These are phyloP conservation scores for Didymella keratinophila DNA, from an alignment of 2,329 filamentous ascomycete species.

Conservation along the genomic window DNA sequence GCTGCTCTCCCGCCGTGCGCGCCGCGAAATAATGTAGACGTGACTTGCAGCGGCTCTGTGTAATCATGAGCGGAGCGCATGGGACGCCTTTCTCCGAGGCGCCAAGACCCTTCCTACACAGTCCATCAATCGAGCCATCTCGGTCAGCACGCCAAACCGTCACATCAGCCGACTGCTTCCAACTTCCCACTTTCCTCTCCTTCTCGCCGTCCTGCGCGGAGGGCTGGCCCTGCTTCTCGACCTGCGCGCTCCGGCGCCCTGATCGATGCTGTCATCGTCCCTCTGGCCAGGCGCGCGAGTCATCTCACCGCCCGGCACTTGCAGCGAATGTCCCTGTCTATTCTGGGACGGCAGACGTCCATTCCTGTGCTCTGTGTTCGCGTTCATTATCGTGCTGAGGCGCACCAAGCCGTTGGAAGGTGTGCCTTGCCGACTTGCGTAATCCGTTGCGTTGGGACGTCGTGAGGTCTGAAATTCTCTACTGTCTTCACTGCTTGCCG, in stretches of 20 bases:
- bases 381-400: constrained; percentile 42
- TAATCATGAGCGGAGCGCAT: constrained; percentile 22
- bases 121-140: not conserved
- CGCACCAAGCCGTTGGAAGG: constrained; percentile 6
- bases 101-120: not conserved
- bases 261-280: constrained; percentile 43
- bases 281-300: constrained; percentile 41
- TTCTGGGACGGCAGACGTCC: constrained; percentile 16
- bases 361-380: constrained; percentile 34
- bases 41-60: constrained; percentile 18
- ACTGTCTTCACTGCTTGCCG: constrained; percentile 43
- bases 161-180: constrained; percentile 38
- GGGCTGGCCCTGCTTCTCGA: constrained; percentile 22
- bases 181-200: constrained; percentile 14
- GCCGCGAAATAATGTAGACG: constrained; percentile 4
- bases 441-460: constrained; percentile 36
- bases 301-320: constrained; percentile 46
- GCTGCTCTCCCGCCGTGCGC: constrained; percentile 22
- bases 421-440: constrained; percentile 10
- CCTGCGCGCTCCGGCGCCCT: constrained; percentile 22
- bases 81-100: constrained; percentile 29
- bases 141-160: constrained; percentile 17
- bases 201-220: constrained; percentile 26
- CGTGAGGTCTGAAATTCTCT: constrained; percentile 9
- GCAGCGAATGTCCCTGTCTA: constrained; percentile 35